Percentiles rank a stretch among this genome's conserved stretches.
phyloP scores from a whole-genome alignment of 768 basidiomycete genomes.

The Sporobolomyces phaffii region DNA sequence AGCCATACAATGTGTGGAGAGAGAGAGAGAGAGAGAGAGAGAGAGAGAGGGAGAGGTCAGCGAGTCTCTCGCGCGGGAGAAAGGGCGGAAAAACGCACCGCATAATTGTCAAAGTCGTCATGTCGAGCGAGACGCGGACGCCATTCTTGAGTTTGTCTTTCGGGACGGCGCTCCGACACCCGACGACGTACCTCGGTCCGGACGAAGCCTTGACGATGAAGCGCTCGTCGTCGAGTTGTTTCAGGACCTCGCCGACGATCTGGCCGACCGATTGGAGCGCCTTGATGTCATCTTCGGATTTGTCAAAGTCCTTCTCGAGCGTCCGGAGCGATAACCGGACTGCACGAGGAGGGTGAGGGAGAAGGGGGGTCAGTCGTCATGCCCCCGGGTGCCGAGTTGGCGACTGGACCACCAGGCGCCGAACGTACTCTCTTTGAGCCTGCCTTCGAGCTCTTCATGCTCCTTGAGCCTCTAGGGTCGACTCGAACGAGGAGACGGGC shows the following conservation, averaged over 20 bases:
- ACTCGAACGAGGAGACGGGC: not conserved
- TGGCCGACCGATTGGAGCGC: constrained; percentile 98
- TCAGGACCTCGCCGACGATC: constrained; percentile 98
- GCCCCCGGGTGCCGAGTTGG: too few relatives aligned
- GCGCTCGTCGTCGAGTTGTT: constrained; percentile 93
- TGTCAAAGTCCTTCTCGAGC: constrained; percentile 78
- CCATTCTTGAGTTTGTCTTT: constrained; percentile 84
- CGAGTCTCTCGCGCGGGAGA: too few relatives aligned
- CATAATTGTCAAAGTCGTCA: constrained; percentile 99
- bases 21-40: too few relatives aligned
- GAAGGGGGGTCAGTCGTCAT: constrained; percentile 29
- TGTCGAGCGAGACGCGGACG: constrained; percentile 92
- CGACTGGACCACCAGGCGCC: not conserved
- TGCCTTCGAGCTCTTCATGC: constrained; percentile 79
- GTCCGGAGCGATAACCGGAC: constrained; percentile 88
- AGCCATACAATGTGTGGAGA: too few relatives aligned
- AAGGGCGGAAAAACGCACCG: constrained; percentile 47
- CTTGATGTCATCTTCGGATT: constrained; percentile 98
- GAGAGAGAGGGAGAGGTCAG: not conserved
- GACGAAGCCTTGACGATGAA: constrained; percentile 99
- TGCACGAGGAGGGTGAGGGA: constrained; percentile 44
- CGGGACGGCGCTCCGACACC: constrained; percentile 88
- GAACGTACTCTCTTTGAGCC: constrained; percentile 76
- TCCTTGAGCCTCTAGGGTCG: constrained; percentile 82
- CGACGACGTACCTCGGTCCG: constrained; percentile 96